Evolutionary conservation across 75 land plant species (phyloP).

Genomic region (Cupressus sempervirens): DNA sequence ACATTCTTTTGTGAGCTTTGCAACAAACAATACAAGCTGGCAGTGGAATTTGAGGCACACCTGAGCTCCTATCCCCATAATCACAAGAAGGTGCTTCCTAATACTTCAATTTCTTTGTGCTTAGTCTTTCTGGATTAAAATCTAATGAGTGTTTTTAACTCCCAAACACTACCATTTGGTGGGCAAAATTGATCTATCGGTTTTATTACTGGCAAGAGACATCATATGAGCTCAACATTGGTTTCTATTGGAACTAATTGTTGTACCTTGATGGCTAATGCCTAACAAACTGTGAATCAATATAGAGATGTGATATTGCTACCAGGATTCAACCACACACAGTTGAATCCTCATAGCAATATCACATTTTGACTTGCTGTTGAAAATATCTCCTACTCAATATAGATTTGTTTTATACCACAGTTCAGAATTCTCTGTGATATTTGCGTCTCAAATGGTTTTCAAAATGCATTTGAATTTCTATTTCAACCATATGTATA

Average conservation of each 20-base stretch:
- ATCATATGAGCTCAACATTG: neutral
- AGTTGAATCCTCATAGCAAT: no score
- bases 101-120: neutral
- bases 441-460: neutral
- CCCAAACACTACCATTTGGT: neutral
- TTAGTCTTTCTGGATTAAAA: neutral
- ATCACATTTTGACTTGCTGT: no score
- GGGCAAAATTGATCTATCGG: neutral
- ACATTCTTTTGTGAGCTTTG: slow-evolving; percentile 95
- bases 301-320: no score
- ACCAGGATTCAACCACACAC: no score
- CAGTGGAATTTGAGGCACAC: slow-evolving; percentile 96
- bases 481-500: neutral
- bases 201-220: neutral
- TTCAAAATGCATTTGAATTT: neutral
- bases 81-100: slow-evolving; percentile 74
- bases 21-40: slow-evolving; percentile 99
- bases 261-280: neutral
- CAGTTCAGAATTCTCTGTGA: neutral
- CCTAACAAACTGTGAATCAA: neutral
- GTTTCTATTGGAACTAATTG: neutral
- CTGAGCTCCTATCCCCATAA: slow-evolving; percentile 99
- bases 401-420: neutral
- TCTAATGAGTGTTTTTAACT: neutral
- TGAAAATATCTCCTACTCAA: no score